Conservation (phyloP, 306 rosid species). For the Fragaria vesca region DNA sequence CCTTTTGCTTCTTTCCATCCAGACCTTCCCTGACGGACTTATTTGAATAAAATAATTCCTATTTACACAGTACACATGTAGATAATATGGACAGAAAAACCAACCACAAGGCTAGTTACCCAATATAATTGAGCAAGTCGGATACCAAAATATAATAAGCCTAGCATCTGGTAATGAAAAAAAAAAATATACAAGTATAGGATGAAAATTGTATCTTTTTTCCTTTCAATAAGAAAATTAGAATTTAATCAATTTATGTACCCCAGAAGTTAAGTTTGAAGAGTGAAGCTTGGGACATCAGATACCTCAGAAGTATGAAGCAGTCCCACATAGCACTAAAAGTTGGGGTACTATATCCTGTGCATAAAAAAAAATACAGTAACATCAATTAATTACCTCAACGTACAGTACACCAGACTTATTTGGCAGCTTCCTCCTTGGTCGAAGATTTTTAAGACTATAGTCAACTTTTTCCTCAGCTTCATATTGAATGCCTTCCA, state of each 20-base stretch:
- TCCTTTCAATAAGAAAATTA: no score
- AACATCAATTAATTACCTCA: conserved; percentile 47
- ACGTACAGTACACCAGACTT: conserved; percentile 55
- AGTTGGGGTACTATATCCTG: neutral
- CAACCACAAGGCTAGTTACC: neutral
- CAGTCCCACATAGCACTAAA: neutral
- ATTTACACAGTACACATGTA: neutral
- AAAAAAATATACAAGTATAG: neutral
- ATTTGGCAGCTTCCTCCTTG: conserved; percentile 47
- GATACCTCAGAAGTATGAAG: neutral
- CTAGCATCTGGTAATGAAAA: neutral
- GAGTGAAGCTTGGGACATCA: neutral
- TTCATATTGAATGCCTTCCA: conserved; percentile 54
- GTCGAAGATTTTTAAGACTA: conserved; percentile 61
- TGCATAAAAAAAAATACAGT: neutral
- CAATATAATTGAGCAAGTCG: neutral
- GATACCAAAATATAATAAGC: neutral
- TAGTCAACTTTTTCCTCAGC: conserved; percentile 38
- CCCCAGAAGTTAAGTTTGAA: no score
- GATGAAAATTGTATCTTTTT: neutral
- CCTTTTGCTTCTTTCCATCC: neutral
- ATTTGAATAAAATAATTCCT: neutral
- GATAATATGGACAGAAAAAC: neutral
- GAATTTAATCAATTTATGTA: neutral
- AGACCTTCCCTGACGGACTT: neutral